These are phyloP conservation scores for Ceratocystis lukuohia DNA, from an alignment of 2,329 filamentous ascomycete genomes.

Conservation along the genomic window DNA sequence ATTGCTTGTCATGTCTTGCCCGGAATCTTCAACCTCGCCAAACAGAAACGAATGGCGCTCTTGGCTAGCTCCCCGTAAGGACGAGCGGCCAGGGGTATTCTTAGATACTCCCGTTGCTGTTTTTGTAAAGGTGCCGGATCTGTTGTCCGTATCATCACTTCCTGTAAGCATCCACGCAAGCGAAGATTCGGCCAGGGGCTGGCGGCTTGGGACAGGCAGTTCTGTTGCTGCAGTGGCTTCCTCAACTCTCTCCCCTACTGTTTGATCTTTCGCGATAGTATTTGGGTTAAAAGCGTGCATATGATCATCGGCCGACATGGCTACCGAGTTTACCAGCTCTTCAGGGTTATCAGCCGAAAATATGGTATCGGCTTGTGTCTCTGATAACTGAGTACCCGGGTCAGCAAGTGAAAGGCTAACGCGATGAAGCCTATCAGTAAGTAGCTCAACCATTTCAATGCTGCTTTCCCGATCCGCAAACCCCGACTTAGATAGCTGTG, in stretches of 20 bases:
- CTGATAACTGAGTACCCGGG: slow-evolving; percentile 28
- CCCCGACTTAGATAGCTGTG: slow-evolving; percentile 40
- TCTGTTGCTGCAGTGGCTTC: not conserved
- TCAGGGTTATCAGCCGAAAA: not conserved
- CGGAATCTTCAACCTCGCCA: slow-evolving; percentile 36
- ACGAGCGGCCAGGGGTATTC: slow-evolving; percentile 20
- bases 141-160: slow-evolving; percentile 27
- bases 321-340: not conserved
- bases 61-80: slow-evolving; percentile 29
- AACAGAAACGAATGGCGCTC: slow-evolving; percentile 48
- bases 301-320: not conserved
- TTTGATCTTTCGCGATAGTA: not conserved
- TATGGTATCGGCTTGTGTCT: not conserved
- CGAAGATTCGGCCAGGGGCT: slow-evolving; percentile 57
- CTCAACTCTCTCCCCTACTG: not conserved
- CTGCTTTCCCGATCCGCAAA: slow-evolving; percentile 37
- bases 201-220: slow-evolving; percentile 43
- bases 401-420: slow-evolving; percentile 50
- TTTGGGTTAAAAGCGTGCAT: not conserved
- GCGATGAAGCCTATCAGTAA: slow-evolving; percentile 50
- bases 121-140: slow-evolving; percentile 21
- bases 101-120: slow-evolving; percentile 24
- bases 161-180: slow-evolving; percentile 69
- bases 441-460: slow-evolving; percentile 43
- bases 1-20: slow-evolving; percentile 23